Percentiles rank a stretch among this genome's conserved stretches.
Evolutionary conservation across 192 early-diverging fungal genomes (phyloP).

Genomic region (Gaertneriomyces sp.): DNA sequence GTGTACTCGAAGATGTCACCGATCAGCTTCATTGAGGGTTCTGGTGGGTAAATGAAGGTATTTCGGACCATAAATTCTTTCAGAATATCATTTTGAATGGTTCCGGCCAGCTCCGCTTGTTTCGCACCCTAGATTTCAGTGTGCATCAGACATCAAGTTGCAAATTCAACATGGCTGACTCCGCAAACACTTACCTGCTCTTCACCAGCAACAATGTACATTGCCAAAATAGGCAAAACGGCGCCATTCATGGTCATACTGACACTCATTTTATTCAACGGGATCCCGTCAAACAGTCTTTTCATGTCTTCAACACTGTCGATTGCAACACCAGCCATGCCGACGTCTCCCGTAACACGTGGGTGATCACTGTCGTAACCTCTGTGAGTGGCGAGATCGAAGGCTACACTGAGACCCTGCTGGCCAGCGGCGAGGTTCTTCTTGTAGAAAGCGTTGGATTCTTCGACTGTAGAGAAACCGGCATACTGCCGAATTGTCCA

Average conservation of each 20-base stretch:
- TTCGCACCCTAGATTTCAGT: conserved; percentile 54
- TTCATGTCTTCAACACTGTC: conserved; percentile 93
- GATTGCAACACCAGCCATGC: conserved; percentile 92
- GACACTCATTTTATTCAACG: conserved; percentile 85
- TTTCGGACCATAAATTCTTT: conserved; percentile 95
- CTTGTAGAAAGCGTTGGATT: conserved; percentile 84
- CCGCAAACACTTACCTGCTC: conserved; percentile 56
- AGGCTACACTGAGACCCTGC: conserved; percentile 83
- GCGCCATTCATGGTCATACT: conserved; percentile 97
- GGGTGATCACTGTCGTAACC: conserved; percentile 92
- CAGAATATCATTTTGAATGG: conserved; percentile 89
- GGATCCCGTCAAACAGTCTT: conserved; percentile 84
- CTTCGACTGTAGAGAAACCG: conserved; percentile 89
- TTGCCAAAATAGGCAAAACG: conserved; percentile 82
- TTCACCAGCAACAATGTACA: conserved; percentile 84
- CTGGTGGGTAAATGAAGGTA: conserved; percentile 91
- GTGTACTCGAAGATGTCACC: conserved; percentile 89
- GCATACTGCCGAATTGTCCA: conserved; percentile 93
- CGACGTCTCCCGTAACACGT: conserved; percentile 83
- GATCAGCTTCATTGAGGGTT: conserved; percentile 85
- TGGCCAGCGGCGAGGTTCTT: conserved; percentile 85
- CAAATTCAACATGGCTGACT: background rate
- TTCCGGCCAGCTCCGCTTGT: conserved; percentile 76
- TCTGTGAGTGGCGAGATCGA: conserved; percentile 86
- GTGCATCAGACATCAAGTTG: background rate